A percentile compares a stretch with the other conserved stretches of the same genome.
phyloP scores from a whole-genome alignment of 176 grass and related monocot genomes.

The Bromus sterilis region DNA sequence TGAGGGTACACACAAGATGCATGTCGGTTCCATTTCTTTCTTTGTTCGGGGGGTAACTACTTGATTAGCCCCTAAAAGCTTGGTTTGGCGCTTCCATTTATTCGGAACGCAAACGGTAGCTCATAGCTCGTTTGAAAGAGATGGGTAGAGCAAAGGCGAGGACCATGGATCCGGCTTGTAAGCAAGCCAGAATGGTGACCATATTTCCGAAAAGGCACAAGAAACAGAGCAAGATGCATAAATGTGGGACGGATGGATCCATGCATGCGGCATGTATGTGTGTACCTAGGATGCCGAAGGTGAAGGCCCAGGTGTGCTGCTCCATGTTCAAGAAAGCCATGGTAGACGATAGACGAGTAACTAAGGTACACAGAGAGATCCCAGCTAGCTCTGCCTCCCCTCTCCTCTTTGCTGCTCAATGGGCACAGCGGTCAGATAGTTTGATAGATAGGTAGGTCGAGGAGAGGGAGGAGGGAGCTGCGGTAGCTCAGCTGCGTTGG shows the following conservation, averaged over 20 bases:
- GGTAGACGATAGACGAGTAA: no score
- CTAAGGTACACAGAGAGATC: no score
- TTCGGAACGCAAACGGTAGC: background rate
- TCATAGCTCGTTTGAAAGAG: background rate
- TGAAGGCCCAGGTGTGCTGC: slow-evolving; percentile 84
- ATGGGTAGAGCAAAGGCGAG: background rate
- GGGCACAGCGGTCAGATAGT: background rate
- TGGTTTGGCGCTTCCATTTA: slow-evolving; percentile 21
- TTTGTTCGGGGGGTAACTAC: slow-evolving; percentile 6
- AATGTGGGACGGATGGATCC: background rate
- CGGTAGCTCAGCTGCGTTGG: slow-evolving; percentile 1
- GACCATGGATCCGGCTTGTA: background rate
- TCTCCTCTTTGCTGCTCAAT: slow-evolving; percentile 27
- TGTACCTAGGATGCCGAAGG: slow-evolving; percentile 93
- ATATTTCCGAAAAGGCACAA: background rate
- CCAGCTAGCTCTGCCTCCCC: background rate
- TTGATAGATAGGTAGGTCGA: slow-evolving; percentile 5
- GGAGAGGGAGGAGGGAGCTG: slow-evolving; percentile 1
- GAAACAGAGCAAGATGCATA: background rate
- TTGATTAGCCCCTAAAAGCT: slow-evolving; percentile 20
- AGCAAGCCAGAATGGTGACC: background rate
- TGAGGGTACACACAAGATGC: slow-evolving; percentile 23
- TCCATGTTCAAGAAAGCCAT: slow-evolving; percentile 59
- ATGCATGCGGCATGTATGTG: background rate
- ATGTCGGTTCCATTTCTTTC: slow-evolving; percentile 2